Conservation (phyloP, 768 basidiomycete genomes). For the Clitopilus hobsonii region DNA sequence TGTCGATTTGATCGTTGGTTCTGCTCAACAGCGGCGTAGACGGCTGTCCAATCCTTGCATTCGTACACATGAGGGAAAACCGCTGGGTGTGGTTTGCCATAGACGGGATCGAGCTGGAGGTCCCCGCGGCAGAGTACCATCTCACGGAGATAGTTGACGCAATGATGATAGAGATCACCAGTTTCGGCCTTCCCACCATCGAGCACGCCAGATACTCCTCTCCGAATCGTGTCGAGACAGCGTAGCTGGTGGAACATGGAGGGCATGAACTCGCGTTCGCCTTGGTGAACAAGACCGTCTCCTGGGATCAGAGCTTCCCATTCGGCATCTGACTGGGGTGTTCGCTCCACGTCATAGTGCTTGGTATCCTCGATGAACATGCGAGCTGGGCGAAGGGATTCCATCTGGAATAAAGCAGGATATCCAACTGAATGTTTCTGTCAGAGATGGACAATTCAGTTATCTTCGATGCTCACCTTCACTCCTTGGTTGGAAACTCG, state of each 20-base stretch:
- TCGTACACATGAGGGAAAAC: not conserved
- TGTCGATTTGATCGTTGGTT: not conserved
- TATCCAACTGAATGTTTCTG: not conserved
- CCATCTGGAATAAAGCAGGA: not conserved
- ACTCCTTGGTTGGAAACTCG: too few species aligned
- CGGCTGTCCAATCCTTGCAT: constrained; percentile 1
- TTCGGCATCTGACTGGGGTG: constrained; percentile 20
- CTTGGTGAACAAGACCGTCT: constrained; percentile 4
- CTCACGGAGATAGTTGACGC: not conserved
- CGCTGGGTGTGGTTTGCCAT: not conserved
- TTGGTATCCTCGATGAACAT: constrained; percentile 29
- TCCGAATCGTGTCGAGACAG: constrained; percentile 17
- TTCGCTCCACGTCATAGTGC: constrained; percentile 21
- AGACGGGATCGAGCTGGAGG: not conserved
- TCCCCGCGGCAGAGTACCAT: constrained; percentile 1
- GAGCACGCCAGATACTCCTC: not conserved
- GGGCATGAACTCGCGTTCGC: constrained; percentile 5
- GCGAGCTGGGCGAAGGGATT: constrained; percentile 12
- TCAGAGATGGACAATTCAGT: not conserved
- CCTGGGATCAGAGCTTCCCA: constrained; percentile 26
- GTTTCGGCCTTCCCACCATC: not conserved
- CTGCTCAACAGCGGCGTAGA: constrained; percentile 1
- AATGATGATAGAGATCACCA: not conserved
- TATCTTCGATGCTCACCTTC: not conserved
- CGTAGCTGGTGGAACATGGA: constrained; percentile 26